phyloP scores from a whole-genome alignment of 257 asterid species.

The Solanum sejunctum region DNA sequence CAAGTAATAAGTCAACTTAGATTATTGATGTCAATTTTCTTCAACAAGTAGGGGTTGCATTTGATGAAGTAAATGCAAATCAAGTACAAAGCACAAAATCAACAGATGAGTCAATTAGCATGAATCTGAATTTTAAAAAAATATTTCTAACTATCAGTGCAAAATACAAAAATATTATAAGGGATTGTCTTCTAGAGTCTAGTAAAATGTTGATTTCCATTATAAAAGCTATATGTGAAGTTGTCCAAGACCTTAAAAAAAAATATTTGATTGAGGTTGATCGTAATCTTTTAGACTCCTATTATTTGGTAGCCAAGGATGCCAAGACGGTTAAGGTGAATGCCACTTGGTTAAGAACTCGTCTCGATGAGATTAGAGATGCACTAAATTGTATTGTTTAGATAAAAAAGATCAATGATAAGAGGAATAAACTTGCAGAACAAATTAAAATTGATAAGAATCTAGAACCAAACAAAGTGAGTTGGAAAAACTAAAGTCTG shows the following conservation, averaged over 20 bases:
- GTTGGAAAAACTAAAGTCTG: constrained; percentile 3
- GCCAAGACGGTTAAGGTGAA: constrained; percentile 8
- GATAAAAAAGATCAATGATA: too few species aligned
- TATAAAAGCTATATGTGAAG: constrained; percentile 11
- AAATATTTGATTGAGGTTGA: constrained; percentile 10
- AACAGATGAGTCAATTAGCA: not conserved
- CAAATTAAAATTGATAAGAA: not conserved
- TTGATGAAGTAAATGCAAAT: not conserved
- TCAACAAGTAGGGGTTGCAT: not conserved
- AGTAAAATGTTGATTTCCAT: not conserved
- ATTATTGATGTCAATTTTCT: not conserved
- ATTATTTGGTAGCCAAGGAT: constrained; percentile 11
- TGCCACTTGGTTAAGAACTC: constrained; percentile 10
- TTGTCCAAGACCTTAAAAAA: constrained; percentile 15
- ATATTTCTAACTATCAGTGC: not conserved
- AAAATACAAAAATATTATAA: constrained; percentile 9
- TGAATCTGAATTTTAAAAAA: not conserved
- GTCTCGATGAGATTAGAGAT: not conserved
- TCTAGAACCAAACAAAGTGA: not conserved
- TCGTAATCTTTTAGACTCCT: not conserved
- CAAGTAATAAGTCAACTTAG: too few species aligned
- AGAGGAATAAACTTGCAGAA: not conserved
- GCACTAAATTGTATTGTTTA: too few species aligned
- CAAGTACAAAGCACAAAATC: not conserved
- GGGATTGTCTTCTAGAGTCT: constrained; percentile 11